phyloP scores from a whole-genome alignment of 352 stramenopile genomes.

The Phytophthora sp. region DNA sequence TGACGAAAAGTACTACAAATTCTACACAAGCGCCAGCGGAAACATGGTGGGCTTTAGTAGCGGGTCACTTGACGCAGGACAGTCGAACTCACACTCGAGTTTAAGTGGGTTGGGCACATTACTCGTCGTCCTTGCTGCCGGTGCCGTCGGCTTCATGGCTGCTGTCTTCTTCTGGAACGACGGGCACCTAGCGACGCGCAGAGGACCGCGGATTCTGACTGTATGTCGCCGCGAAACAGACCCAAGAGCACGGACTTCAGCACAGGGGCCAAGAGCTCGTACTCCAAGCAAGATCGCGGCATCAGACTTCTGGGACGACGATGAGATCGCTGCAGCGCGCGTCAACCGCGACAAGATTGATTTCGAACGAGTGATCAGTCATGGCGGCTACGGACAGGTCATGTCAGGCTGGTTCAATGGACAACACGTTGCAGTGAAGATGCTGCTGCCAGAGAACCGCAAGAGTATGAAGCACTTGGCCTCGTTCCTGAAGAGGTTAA shows the following conservation, averaged over 20 bases:
- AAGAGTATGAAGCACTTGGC: constrained; percentile 32
- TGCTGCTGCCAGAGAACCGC: constrained; percentile 35
- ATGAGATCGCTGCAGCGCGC: constrained; percentile 31
- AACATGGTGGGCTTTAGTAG: neutral
- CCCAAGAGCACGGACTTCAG: constrained; percentile 22
- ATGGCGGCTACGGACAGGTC: constrained; percentile 31
- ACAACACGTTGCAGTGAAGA: constrained; percentile 39
- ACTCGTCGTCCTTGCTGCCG: constrained; percentile 20
- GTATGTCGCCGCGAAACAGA: constrained; percentile 9
- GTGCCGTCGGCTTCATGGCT: constrained; percentile 25
- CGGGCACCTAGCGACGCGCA: neutral
- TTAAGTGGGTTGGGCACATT: constrained; percentile 8
- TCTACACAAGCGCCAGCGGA: constrained; percentile 29
- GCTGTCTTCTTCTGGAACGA: constrained; percentile 34
- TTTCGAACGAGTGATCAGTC: constrained; percentile 29
- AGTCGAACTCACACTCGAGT: neutral
- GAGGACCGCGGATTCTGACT: constrained; percentile 3
- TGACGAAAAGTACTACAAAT: constrained; percentile 31
- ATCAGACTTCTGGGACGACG: constrained; percentile 44
- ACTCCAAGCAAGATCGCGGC: constrained; percentile 20
- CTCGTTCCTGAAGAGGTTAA: constrained; percentile 37
- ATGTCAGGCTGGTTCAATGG: constrained; percentile 32
- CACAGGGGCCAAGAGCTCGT: constrained; percentile 31
- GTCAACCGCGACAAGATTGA: constrained; percentile 36
- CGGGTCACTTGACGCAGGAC: neutral